phyloP scores from a whole-genome alignment of 768 basidiomycete genomes.

The Solioccasus polychromus region DNA sequence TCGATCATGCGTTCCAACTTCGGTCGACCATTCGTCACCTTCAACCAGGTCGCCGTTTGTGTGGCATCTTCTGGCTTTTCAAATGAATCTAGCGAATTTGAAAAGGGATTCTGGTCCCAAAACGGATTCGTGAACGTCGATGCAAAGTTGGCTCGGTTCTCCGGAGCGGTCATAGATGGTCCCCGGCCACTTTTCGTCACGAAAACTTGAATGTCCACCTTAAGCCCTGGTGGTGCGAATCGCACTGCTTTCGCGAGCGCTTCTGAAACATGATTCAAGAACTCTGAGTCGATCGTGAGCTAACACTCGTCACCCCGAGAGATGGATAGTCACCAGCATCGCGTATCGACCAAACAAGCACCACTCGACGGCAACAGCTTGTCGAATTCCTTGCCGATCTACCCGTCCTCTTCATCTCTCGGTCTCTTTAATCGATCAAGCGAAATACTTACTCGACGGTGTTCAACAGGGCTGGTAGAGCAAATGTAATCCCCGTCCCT shows the following conservation, averaged over 20 bases:
- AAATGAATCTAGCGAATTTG: neutral
- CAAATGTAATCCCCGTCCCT: constrained; percentile 50
- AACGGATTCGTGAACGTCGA: neutral
- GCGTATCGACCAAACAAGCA: constrained; percentile 45
- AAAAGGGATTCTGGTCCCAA: neutral
- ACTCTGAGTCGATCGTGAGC: constrained; percentile 3
- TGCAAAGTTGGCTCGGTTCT: constrained; percentile 4
- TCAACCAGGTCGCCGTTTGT: constrained; percentile 15
- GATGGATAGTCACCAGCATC: constrained; percentile 34
- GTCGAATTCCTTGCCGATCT: too few relatives aligned
- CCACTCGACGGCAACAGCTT: constrained; percentile 30
- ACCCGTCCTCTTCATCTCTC: too few relatives aligned
- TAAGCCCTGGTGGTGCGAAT: constrained; percentile 13
- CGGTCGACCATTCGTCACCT: constrained; percentile 37
- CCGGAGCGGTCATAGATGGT: neutral
- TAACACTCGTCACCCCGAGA: neutral
- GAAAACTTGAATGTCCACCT: constrained; percentile 18
- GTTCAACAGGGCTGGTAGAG: constrained; percentile 43
- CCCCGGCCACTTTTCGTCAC: too few relatives aligned
- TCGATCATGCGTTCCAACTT: constrained; percentile 35
- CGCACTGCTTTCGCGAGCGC: constrained; percentile 13
- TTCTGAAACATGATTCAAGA: constrained; percentile 11
- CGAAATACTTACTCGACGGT: constrained; percentile 36
- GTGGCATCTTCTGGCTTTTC: neutral
- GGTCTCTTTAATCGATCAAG: too few relatives aligned